These are phyloP conservation scores for Isatis lusitanica DNA, from an alignment of 441 rosid species.

Conservation along the genomic window DNA sequence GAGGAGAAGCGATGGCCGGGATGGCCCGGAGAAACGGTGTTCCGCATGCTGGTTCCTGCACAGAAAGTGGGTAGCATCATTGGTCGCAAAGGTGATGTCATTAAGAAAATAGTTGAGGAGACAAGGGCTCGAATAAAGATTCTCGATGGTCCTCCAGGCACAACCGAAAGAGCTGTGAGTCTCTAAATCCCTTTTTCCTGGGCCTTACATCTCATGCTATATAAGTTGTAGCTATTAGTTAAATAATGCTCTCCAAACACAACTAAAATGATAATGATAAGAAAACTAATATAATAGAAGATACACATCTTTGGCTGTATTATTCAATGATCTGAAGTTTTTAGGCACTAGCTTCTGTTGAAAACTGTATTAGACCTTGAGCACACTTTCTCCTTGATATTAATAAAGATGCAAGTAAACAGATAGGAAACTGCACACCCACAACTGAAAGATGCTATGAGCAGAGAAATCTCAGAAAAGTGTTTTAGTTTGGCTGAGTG, in stretches of 20 bases:
- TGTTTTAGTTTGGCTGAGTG: slow-evolving; percentile 16
- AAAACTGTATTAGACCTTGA: background rate
- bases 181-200: slow-evolving; percentile 17
- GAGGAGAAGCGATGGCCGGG: slow-evolving; percentile 98
- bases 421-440: slow-evolving; percentile 15
- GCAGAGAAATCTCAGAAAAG: slow-evolving; percentile 12
- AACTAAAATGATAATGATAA: slow-evolving; percentile 1
- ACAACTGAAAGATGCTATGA: slow-evolving; percentile 11
- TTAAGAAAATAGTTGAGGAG: slow-evolving; percentile 96
- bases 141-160: slow-evolving; percentile 99
- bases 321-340: background rate
- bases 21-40: slow-evolving; percentile 99
- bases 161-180: slow-evolving; percentile 98
- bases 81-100: slow-evolving; percentile 97
- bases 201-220: slow-evolving; percentile 20
- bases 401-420: slow-evolving; percentile 13
- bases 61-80: slow-evolving; percentile 98
- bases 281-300: slow-evolving; percentile 8
- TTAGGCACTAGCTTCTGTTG: slow-evolving; percentile 9
- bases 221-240: slow-evolving; percentile 13
- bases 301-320: background rate
- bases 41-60: slow-evolving; percentile 97
- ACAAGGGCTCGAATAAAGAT: slow-evolving; percentile 97
- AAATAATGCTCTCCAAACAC: slow-evolving; percentile 4
- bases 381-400: background rate